Conservation (phyloP, 805 yeast genomes). For the Suhomyces sp. region DNA sequence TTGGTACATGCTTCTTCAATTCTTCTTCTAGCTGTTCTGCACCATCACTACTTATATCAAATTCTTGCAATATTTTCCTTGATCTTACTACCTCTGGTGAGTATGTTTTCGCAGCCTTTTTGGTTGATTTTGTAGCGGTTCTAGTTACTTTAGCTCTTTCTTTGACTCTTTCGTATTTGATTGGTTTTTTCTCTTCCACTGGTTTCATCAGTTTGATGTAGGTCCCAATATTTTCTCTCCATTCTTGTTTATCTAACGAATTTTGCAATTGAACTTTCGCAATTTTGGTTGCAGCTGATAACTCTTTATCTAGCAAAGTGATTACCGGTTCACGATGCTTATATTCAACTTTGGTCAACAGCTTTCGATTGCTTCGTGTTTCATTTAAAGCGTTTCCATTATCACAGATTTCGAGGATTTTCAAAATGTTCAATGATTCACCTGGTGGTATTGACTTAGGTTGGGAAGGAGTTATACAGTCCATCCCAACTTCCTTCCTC, state of each 20-base stretch:
- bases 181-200: slow-evolving; percentile 1
- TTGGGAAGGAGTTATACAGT: slow-evolving; percentile 89
- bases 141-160: background rate
- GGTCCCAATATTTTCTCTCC: slow-evolving; percentile 21
- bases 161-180: background rate
- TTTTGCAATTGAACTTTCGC: slow-evolving; percentile 29
- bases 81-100: slow-evolving; percentile 1
- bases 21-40: slow-evolving; percentile 5
- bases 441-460: slow-evolving; percentile 68
- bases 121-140: slow-evolving; percentile 1
- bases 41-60: slow-evolving; percentile 9
- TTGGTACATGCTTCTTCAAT: too few relatives aligned
- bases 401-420: slow-evolving; percentile 44
- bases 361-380: slow-evolving; percentile 5
- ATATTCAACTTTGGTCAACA: slow-evolving; percentile 11
- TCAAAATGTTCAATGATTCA: slow-evolving; percentile 62
- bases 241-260: slow-evolving; percentile 23
- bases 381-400: slow-evolving; percentile 12
- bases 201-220: slow-evolving; percentile 13
- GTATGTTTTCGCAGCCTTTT: slow-evolving; percentile 1
- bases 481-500: slow-evolving; percentile 89
- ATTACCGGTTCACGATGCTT: slow-evolving; percentile 16
- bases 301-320: slow-evolving; percentile 15
- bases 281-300: slow-evolving; percentile 15
- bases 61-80: slow-evolving; percentile 6